phyloP scores from a whole-genome alignment of 768 basidiomycete species.

The Boletales sp. region DNA sequence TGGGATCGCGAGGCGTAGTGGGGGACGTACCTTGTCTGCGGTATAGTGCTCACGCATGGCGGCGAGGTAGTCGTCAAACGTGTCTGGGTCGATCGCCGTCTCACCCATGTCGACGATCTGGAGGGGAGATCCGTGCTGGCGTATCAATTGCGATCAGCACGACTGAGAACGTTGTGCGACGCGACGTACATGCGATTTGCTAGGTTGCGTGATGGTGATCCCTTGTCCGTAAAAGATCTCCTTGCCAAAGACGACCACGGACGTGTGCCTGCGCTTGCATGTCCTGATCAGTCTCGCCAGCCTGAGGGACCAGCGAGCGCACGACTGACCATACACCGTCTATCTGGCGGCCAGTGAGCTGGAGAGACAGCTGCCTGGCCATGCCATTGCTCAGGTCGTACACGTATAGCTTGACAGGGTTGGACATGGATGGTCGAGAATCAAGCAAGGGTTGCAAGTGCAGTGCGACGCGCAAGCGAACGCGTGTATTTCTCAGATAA shows the following conservation, averaged over 20 bases:
- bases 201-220: slow-evolving; percentile 67
- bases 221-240: slow-evolving; percentile 93
- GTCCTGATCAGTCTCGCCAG: too few relatives aligned
- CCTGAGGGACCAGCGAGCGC: neutral
- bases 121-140: slow-evolving; percentile 71
- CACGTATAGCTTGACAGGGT: slow-evolving; percentile 74
- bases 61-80: slow-evolving; percentile 78
- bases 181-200: slow-evolving; percentile 71
- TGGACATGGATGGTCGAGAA: slow-evolving; percentile 9
- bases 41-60: slow-evolving; percentile 81
- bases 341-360: slow-evolving; percentile 84
- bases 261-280: slow-evolving; percentile 71
- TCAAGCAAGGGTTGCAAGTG: slow-evolving; percentile 8
- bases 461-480: slow-evolving; percentile 15
- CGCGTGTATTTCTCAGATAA: slow-evolving; percentile 5
- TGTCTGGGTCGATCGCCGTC: slow-evolving; percentile 78
- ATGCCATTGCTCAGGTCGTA: slow-evolving; percentile 91
- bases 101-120: slow-evolving; percentile 73
- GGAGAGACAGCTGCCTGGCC: slow-evolving; percentile 71
- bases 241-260: slow-evolving; percentile 80
- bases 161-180: neutral
- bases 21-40: slow-evolving; percentile 71
- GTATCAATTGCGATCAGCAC: neutral
- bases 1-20: neutral
- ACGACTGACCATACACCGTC: slow-evolving; percentile 83